A percentile compares a stretch with the other conserved stretches of the same genome.
phyloP scores from a whole-genome alignment of 2,329 filamentous ascomycete genomes.

The Rutstroemia sp. region DNA sequence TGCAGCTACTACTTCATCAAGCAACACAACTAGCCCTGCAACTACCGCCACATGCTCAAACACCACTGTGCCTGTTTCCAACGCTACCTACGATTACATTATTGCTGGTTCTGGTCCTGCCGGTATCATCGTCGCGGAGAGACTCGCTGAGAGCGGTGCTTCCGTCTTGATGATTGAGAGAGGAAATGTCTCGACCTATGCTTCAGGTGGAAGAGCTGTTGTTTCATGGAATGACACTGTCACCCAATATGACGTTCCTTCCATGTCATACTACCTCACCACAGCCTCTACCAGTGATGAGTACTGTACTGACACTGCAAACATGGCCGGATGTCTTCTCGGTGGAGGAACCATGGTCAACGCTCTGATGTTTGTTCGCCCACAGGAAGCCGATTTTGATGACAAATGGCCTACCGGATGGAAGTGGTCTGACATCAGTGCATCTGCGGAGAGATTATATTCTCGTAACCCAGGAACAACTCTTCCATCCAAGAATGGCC shows the following conservation, averaged over 20 bases:
- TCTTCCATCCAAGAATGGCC: slow-evolving; percentile 54
- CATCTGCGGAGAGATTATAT: slow-evolving; percentile 55
- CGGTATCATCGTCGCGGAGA: slow-evolving; percentile 7
- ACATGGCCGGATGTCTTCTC: slow-evolving; percentile 63
- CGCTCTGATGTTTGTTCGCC: slow-evolving; percentile 58
- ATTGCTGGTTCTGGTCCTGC: slow-evolving; percentile 7
- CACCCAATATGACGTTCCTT: slow-evolving; percentile 7
- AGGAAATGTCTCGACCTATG: slow-evolving; percentile 8
- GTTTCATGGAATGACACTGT: slow-evolving; percentile 8
- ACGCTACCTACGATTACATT: slow-evolving; percentile 6
- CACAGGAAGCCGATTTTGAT: slow-evolving; percentile 59
- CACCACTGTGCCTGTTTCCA: neutral
- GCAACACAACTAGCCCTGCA: neutral
- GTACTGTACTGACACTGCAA: slow-evolving; percentile 40
- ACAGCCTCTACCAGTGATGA: slow-evolving; percentile 3
- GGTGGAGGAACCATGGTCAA: slow-evolving; percentile 51
- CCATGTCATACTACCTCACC: slow-evolving; percentile 7
- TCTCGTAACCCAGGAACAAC: slow-evolving; percentile 61
- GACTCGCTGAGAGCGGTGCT: slow-evolving; percentile 6
- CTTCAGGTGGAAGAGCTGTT: slow-evolving; percentile 1
- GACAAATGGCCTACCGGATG: slow-evolving; percentile 60
- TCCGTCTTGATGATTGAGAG: slow-evolving; percentile 9
- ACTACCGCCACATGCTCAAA: neutral
- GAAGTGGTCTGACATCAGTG: slow-evolving; percentile 54
- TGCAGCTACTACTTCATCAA: neutral